These are phyloP conservation scores for Fusarium sororula DNA, from an alignment of 2,329 filamentous ascomycete species.

Conservation along the genomic window DNA sequence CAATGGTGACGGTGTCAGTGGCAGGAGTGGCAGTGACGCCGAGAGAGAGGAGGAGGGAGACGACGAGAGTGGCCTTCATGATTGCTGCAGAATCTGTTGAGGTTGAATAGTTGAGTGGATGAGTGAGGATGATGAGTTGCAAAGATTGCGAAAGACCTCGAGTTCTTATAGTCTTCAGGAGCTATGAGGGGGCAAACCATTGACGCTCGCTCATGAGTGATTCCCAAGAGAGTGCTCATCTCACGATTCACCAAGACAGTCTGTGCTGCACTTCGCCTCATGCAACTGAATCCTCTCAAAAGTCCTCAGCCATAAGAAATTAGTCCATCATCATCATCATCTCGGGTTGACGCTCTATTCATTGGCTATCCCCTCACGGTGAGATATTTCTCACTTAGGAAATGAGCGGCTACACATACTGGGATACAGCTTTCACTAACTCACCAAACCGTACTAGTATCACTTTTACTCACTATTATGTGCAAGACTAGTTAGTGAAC, in stretches of 20 bases:
- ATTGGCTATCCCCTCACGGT: not conserved
- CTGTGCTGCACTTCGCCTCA: not conserved
- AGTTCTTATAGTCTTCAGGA: not conserved
- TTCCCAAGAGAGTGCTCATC: not conserved
- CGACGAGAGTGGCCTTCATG: constrained; percentile 8
- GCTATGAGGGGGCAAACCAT: fast-evolving
- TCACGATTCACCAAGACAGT: not conserved
- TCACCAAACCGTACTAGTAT: fast-evolving
- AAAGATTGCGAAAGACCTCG: fast-evolving
- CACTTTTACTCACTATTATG: fast-evolving
- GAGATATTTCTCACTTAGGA: not conserved
- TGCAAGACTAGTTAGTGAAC: not conserved
- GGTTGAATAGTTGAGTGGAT: not conserved
- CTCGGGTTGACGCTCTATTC: not conserved
- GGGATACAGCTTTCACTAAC: fast-evolving
- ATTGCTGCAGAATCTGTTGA: not conserved
- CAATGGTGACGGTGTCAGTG: not conserved
- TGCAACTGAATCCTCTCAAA: constrained; percentile 7
- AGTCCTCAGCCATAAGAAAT: not conserved
- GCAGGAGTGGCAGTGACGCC: constrained; percentile 6
- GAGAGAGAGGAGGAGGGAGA: constrained; percentile 1
- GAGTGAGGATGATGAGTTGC: not conserved
- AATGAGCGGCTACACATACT: not conserved
- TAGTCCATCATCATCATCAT: not conserved
- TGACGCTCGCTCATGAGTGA: fast-evolving